Base-by-base conservation (phyloP, 306 rosid species). In the Quercus cerris region DNA sequence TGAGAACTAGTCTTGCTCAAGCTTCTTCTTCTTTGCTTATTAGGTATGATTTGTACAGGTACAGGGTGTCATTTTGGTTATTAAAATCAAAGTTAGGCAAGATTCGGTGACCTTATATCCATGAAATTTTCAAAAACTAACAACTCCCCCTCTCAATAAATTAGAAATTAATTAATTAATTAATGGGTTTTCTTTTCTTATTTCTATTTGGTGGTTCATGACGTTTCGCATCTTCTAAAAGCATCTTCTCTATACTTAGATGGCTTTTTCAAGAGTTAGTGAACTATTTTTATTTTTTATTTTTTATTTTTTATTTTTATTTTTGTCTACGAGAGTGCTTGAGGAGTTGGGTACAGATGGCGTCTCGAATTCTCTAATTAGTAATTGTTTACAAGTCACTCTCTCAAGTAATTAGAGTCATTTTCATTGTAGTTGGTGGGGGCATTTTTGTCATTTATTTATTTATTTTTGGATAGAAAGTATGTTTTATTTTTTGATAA, bases 391-490 rank as follows among this genome's bases (percentile, higher is more conserved):
- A 78, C 83, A 82, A 81, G 46, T 8, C 87, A 79, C 81, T 83
- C 72, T 72, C 77, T 71, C 81, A 67, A 80, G 85, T 78, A 70
- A 66, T 74, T 23, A 58, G 80, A 10, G 80, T 71, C 69, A 82
- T 74, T 88, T 86, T 84, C 79, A 84, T 86, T 75, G 92, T 89
- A 87, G 95, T 90, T 89, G 97, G 97, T 91, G 86, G 78, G 90
- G 93, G 90, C 52, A 20, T 85, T 83, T 63, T 82, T 33, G 97
- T 89, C 91, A 80, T 41, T 41, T 41, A 41, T 0, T 41, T 41
- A 41, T 41, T 41, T 2, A 41, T 35, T 35, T 35, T 35, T 41
- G 11, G 46, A 8, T 8, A 38, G 44, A 38, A 38, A 38, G 33
- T 75, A 38, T 20, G 19, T 69, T 55, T 44, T 57, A 41, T 38